phyloP scores from a whole-genome alignment of 257 asterid species.

The Solanum verrucosum region DNA sequence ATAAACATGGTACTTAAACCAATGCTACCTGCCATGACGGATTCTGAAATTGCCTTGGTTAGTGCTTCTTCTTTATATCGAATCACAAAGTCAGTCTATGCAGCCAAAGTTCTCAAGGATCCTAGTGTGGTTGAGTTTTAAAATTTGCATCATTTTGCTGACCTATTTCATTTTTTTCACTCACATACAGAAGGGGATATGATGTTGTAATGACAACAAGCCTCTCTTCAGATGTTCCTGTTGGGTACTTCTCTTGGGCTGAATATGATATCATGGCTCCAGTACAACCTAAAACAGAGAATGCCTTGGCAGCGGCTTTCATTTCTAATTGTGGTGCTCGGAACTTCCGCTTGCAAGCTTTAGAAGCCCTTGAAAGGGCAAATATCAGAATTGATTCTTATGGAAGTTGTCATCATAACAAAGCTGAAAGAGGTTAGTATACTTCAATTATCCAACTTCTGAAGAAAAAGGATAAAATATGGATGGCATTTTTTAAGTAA shows the following conservation, averaged over 20 bases:
- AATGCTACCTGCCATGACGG: not conserved
- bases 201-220: conserved; percentile 87
- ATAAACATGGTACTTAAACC: not conserved
- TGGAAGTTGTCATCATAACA: conserved; percentile 84
- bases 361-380: conserved; percentile 72
- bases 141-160: not conserved
- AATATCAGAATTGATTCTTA: conserved; percentile 74
- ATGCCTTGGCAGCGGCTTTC: conserved; percentile 84
- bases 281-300: conserved; percentile 68
- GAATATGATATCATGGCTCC: conserved; percentile 98
- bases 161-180: not conserved
- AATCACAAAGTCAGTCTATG: not conserved
- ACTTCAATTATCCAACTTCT: not conserved
- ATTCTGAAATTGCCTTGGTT: not conserved
- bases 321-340: conserved; percentile 93
- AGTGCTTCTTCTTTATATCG: not conserved
- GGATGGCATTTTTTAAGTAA: not conserved
- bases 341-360: conserved; percentile 83
- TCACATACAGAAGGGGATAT: conserved; percentile 57
- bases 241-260: conserved; percentile 98
- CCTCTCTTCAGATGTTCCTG: conserved; percentile 98
- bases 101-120: not conserved
- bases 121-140: not conserved
- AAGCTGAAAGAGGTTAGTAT: conserved; percentile 62
- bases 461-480: not conserved